Evolutionary conservation across 2,329 filamentous ascomycete species (phyloP), one percentile per base, ranked within the genome.

Genomic region (Knufia petricola): DNA sequence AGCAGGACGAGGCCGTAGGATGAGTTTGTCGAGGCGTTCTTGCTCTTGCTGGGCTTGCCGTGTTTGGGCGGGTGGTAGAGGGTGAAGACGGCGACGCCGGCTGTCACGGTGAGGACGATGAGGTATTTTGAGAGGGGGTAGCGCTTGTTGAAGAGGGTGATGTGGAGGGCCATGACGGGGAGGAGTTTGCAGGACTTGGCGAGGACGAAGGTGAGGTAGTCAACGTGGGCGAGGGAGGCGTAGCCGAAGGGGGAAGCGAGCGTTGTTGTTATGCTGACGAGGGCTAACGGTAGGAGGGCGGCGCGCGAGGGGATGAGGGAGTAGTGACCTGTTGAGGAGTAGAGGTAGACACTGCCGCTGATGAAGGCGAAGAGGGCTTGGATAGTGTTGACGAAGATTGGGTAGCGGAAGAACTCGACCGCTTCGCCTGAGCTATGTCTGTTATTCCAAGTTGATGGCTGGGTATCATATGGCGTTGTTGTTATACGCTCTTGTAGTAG

Each of bases 91-190:
- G 90, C 89, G 17, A 98, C 92, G 51, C 92, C 92, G 6, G 84
- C 76, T 0, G 92, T 98, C 10, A 98, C 92, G 54, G 89, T 81
- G 3, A 85, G 78, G 4, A 98, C 88, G 51, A 98, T 92, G 36
- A 85, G 76, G 70, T 98, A 98, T 71, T 98, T 98, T 75, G 95
- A 95, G 39, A 95, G 73, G 1, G 92, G 90, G 67, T 95, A 98
- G 41, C 82, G 76, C 61, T 84, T 85, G 52, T 84, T 82, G 73
- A 95, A 98, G 40, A 98, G 69, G 38, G 88, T 90, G 61, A 96
- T 79, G 71, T 98, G 90, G 34, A 98, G 77, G 61, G 92, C 82
- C 92, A 98, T 96, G 62, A 98, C 92, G 2, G 92, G 92, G n/a
- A 98, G 55, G 17, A 98, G 78, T 72, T 98, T 98, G 82, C 92